phyloP scores from a whole-genome alignment of 2,329 filamentous ascomycete genomes.

The Fusarium cicatricum region DNA sequence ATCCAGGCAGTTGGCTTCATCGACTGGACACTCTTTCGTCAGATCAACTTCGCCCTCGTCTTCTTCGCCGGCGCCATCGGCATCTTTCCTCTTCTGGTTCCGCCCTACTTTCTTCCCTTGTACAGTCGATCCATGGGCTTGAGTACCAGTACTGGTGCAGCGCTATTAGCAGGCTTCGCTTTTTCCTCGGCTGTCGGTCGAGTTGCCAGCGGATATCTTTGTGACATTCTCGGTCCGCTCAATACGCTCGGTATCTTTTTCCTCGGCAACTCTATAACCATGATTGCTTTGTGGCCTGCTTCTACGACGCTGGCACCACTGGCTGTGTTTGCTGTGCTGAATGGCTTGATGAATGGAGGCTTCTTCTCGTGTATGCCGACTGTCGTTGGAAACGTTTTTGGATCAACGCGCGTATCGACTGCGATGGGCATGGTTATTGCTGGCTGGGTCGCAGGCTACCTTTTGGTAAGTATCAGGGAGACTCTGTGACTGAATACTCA shows the following conservation, averaged over 20 bases:
- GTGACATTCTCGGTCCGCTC: constrained; percentile 62
- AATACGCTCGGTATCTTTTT: constrained; percentile 63
- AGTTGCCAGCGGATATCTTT: constrained; percentile 61
- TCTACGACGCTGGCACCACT: constrained; percentile 63
- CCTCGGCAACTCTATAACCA: constrained; percentile 62
- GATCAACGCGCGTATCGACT: constrained; percentile 60
- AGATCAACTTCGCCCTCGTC: constrained; percentile 59
- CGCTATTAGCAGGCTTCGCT: constrained; percentile 68
- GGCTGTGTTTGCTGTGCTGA: constrained; percentile 65
- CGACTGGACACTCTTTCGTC: constrained; percentile 63
- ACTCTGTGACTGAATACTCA: background rate
- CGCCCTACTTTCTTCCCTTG: constrained; percentile 68
- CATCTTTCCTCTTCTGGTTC: constrained; percentile 68
- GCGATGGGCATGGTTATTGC: constrained; percentile 70
- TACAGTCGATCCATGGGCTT: constrained; percentile 64
- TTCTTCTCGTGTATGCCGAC: constrained; percentile 73
- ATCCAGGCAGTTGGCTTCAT: constrained; percentile 46
- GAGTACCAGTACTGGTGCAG: constrained; percentile 61
- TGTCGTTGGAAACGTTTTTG: constrained; percentile 67
- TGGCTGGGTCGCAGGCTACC: constrained; percentile 67
- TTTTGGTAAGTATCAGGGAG: constrained; percentile 55
- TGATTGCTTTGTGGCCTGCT: constrained; percentile 68
- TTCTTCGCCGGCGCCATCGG: constrained; percentile 63
- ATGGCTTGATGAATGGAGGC: constrained; percentile 67
- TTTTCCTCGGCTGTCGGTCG: constrained; percentile 67